Conservation (phyloP, 2,329 filamentous ascomycete genomes). For the Penicillium occitanis region DNA sequence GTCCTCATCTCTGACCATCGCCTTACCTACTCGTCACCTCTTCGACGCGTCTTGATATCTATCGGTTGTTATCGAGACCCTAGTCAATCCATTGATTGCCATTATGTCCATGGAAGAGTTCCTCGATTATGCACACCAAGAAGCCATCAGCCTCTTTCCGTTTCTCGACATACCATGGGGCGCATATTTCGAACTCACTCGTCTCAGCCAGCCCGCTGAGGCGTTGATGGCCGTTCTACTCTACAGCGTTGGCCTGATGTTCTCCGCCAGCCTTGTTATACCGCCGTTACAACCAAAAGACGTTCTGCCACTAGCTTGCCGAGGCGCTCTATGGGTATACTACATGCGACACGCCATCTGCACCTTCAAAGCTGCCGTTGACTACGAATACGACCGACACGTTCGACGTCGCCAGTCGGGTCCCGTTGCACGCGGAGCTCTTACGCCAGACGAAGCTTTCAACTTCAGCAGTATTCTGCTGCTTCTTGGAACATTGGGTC, state of each 20-base stretch:
- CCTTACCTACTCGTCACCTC: neutral
- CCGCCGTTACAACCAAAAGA: slow-evolving; percentile 3
- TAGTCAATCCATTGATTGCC: no score
- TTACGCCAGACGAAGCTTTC: slow-evolving; percentile 8
- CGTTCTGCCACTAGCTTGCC: neutral
- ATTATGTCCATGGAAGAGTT: neutral
- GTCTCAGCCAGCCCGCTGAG: neutral
- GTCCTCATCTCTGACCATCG: neutral
- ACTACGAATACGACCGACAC: slow-evolving; percentile 7
- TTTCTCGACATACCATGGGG: slow-evolving; percentile 1
- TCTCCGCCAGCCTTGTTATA: neutral
- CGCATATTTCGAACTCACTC: slow-evolving; percentile 16
- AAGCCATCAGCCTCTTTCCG: neutral
- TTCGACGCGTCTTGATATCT: neutral
- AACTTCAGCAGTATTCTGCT: slow-evolving; percentile 7
- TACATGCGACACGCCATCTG: slow-evolving; percentile 12
- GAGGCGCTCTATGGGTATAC: slow-evolving; percentile 3
- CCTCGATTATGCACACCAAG: neutral
- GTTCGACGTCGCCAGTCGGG: slow-evolving; percentile 1
- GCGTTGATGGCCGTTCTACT: neutral
- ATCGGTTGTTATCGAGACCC: no score
- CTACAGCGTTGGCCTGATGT: slow-evolving; percentile 2
- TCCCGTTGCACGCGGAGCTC: slow-evolving; percentile 7
- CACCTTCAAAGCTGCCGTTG: slow-evolving; percentile 5
- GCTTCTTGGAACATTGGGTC: neutral